These are phyloP conservation scores for Talaromyces borbonicus DNA, from an alignment of 495 filamentous ascomycete species.

Conservation along the genomic window DNA sequence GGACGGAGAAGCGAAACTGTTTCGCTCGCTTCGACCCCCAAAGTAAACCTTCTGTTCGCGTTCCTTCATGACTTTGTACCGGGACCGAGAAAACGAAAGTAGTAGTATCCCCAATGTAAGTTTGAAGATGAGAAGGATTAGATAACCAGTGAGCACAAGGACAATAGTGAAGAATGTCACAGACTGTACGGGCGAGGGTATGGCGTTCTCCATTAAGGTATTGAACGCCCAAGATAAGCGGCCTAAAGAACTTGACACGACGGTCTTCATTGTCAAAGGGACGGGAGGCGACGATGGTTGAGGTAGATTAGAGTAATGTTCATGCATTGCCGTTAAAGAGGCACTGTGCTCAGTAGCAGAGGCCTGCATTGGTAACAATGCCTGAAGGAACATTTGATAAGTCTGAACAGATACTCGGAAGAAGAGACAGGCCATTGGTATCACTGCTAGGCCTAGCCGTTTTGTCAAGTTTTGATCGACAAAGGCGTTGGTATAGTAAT, in stretches of 20 bases:
- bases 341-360: conserved; percentile 60
- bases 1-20: neutral
- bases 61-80: conserved; percentile 72
- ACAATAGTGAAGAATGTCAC: conserved; percentile 53
- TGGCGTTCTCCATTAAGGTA: conserved; percentile 31
- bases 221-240: conserved; percentile 29
- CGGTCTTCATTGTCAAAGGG: conserved; percentile 27
- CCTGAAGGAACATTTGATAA: conserved; percentile 96
- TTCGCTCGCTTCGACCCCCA: neutral
- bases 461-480: conserved; percentile 80
- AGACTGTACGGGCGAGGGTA: conserved; percentile 35
- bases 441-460: conserved; percentile 81
- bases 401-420: conserved; percentile 91
- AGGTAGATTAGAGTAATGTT: conserved; percentile 28
- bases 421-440: conserved; percentile 89
- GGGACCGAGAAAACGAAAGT: conserved; percentile 58
- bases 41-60: conserved; percentile 46
- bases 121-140: conserved; percentile 70
- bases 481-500: conserved; percentile 97
- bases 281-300: conserved; percentile 20
- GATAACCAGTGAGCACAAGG: conserved; percentile 66
- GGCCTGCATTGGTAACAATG: conserved; percentile 64
- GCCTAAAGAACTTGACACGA: conserved; percentile 26
- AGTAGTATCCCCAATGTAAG: conserved; percentile 76
- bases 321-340: conserved; percentile 50